Conservation (phyloP, 2,329 filamentous ascomycete genomes). For the Ramularia endophylla region DNA sequence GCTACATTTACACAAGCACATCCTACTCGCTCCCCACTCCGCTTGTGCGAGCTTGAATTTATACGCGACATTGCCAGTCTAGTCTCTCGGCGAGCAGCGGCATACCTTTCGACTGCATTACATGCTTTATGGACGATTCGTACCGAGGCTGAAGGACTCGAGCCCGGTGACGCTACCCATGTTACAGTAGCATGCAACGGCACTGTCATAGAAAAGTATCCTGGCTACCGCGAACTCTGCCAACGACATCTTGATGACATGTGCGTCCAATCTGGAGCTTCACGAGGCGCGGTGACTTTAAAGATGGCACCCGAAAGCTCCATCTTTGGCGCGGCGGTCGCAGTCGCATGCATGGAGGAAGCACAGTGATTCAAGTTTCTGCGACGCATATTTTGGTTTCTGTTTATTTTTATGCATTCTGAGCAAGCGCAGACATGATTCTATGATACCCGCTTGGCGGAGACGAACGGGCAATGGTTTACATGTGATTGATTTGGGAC, state of each 20-base stretch:
- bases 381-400: too few relatives aligned
- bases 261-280: conserved; percentile 35
- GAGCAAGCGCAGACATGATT: too few relatives aligned
- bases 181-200: conserved; percentile 67
- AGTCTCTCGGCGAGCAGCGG: conserved; percentile 55
- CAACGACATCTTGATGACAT: conserved; percentile 60
- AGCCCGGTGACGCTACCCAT: conserved; percentile 28
- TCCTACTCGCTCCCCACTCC: conserved; percentile 36
- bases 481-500: too few relatives aligned
- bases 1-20: conserved; percentile 48
- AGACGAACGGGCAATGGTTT: too few relatives aligned
- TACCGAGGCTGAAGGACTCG: conserved; percentile 40
- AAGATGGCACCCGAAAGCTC: conserved; percentile 69
- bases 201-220: conserved; percentile 73
- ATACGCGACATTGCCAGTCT: conserved; percentile 47
- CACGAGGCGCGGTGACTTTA: conserved; percentile 49
- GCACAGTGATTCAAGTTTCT: conserved; percentile 1
- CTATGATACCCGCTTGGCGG: too few relatives aligned
- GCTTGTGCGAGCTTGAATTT: conserved; percentile 43
- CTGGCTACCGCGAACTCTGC: conserved; percentile 56
- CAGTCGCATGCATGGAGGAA: conserved; percentile 34
- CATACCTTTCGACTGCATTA: conserved; percentile 57
- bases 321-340: conserved; percentile 68
- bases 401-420: too few relatives aligned
- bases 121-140: conserved; percentile 56